Conservation (phyloP, 2,329 filamentous ascomycete genomes). For the Hypoxylon sp. region DNA sequence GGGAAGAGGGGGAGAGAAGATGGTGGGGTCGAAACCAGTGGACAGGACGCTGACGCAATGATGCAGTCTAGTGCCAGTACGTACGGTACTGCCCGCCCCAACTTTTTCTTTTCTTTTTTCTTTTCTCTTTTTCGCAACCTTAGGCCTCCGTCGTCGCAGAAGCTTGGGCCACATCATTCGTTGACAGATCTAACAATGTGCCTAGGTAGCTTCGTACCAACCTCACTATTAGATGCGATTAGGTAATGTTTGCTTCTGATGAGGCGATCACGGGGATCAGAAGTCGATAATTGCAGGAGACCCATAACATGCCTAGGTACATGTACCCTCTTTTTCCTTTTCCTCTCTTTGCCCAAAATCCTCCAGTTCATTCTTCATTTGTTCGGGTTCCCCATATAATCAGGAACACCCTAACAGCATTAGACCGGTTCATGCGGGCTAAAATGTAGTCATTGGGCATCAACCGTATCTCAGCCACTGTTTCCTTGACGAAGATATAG, state of each 20-base stretch:
- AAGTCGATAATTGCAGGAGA: slow-evolving; percentile 25
- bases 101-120: slow-evolving; percentile 19
- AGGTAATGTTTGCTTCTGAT: slow-evolving; percentile 12
- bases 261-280: slow-evolving; percentile 24
- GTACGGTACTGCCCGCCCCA: slow-evolving; percentile 7
- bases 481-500: too few relatives aligned
- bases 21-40: slow-evolving; percentile 45
- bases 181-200: too few relatives aligned
- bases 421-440: background rate
- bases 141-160: slow-evolving; percentile 23
- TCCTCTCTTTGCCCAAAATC: too few relatives aligned
- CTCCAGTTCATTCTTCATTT: slow-evolving; percentile 19
- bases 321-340: background rate
- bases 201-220: background rate
- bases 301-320: background rate
- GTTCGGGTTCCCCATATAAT: slow-evolving; percentile 30
- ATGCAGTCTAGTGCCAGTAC: slow-evolving; percentile 37
- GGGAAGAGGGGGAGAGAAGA: background rate
- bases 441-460: slow-evolving; percentile 34
- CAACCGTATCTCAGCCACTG: background rate
- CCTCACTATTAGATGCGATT: slow-evolving; percentile 5
- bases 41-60: slow-evolving; percentile 44
- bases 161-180: slow-evolving; percentile 27
- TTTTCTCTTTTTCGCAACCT: slow-evolving; percentile 16
- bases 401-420: slow-evolving; percentile 31